Conservation (phyloP, 2,329 filamentous ascomycete species). For the Pseudocercospora macadamiae region DNA sequence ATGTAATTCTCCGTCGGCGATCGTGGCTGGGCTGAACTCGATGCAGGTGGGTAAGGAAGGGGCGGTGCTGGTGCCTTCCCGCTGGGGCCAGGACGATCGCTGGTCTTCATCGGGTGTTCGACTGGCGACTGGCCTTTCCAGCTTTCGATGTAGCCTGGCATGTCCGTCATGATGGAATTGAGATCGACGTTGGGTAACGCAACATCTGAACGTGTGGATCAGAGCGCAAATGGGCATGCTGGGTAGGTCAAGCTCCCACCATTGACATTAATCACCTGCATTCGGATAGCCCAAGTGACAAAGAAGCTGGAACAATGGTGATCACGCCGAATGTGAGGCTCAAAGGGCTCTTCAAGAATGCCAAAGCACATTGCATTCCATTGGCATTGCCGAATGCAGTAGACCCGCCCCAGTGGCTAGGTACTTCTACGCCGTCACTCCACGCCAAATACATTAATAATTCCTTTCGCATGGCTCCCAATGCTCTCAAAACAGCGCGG, state of each 20-base stretch:
- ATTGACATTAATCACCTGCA: no score
- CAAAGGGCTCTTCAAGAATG: neutral
- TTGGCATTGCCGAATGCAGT: neutral
- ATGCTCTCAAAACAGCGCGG: no score
- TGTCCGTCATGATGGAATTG: neutral
- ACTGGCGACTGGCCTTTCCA: no score
- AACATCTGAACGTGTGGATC: neutral
- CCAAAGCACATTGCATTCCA: conserved; percentile 12
- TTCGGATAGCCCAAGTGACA: no score
- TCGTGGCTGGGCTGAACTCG: neutral
- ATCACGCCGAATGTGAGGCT: neutral
- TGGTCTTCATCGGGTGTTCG: no score
- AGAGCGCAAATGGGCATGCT: neutral
- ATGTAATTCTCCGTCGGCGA: conserved; percentile 4
- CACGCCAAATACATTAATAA: no score
- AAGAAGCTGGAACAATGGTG: neutral
- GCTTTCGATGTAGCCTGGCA: conserved; percentile 2
- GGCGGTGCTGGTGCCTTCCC: no score
- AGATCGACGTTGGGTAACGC: neutral
- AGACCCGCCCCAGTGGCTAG: neutral
- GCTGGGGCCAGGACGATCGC: no score
- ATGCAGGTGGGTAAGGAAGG: no score
- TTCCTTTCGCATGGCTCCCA: neutral
- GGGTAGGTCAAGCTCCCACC: no score
- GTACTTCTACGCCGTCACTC: conserved; percentile 11